Base-by-base conservation (phyloP, 192 early-diverging fungal genomes). In the Podila minutissima region DNA sequence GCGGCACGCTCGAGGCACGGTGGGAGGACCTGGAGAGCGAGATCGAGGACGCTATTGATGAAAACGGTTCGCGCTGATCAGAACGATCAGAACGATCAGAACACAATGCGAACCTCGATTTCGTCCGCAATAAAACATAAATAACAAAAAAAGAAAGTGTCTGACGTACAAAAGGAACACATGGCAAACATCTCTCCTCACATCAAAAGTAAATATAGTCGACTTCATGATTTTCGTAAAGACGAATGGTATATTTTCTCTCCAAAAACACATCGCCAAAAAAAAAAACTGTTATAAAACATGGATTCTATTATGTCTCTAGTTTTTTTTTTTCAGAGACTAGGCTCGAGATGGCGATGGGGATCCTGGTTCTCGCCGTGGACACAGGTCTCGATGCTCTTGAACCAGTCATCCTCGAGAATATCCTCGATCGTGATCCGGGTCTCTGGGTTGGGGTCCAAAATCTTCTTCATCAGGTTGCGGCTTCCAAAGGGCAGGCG, bases 381-480 rank as follows among this genome's bases (percentile, higher is more conserved):
- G 46, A 70, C 15, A 78, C 94, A 95, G 9, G 85, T 85, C 55
- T 84, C 77, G 10, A 95, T 89, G 48, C 71, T 86, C 75, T 92
- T 74, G 81, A 98, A 85, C 91, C 95, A 95, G 13, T 92, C 84
- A 67, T 91, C 89, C 38, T 88, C 87, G 57, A 94, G 72, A 8
- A 95, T 87, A 67, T 90, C 79, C 31, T 92, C 86, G 59, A 95
- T 92, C 22, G 88, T 90, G 20, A 91, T 87, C 11, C 96, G 84
- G 32, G 84, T 91, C 55, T 84, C 79, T 1, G 92, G 87, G 62
- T 95, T 89, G 9, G 96, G 96, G 62, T 95, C 90, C 33, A 96
- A 74, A 75, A 97, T 94, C 33, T 82, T 66, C 77, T 93, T 91
- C 87, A 98, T 88, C 57, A 96, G 76, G 9, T 87, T 88, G 19